A percentile compares a stretch with the other conserved stretches of the same genome.
These are phyloP conservation scores for Colletotrichum higginsianum DNA, from an alignment of 2,329 filamentous ascomycete genomes.

Conservation along the genomic window DNA sequence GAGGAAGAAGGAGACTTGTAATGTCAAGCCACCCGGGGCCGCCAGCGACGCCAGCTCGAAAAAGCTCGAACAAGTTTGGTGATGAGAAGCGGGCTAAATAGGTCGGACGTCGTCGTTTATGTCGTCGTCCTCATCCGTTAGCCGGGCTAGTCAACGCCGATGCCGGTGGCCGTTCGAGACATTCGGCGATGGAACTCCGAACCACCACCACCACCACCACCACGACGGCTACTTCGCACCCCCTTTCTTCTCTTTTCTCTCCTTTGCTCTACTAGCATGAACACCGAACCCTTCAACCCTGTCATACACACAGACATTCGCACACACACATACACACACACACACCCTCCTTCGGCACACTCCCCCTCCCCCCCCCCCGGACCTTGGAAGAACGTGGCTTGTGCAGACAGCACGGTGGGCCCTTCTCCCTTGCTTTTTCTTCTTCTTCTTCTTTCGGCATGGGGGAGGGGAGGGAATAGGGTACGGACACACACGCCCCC, in stretches of 20 bases:
- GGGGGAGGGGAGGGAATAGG: neutral
- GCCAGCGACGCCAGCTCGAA: slow-evolving; percentile 10
- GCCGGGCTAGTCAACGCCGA: slow-evolving; percentile 31
- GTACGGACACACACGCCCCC: neutral
- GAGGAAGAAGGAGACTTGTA: slow-evolving; percentile 35
- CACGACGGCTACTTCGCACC: too few relatives aligned
- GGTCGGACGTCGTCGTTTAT: slow-evolving; percentile 2
- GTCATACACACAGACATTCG: too few relatives aligned
- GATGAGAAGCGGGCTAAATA: slow-evolving; percentile 21
- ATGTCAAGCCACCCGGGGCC: slow-evolving; percentile 30
- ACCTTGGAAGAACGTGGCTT: slow-evolving; percentile 11
- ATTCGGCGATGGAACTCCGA: slow-evolving; percentile 41
- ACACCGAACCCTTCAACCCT: slow-evolving; percentile 28
- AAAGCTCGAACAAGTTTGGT: neutral
- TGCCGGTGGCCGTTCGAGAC: slow-evolving; percentile 35
- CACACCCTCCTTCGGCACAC: slow-evolving; percentile 6
- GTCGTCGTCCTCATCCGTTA: neutral
- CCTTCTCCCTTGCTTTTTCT: slow-evolving; percentile 36
- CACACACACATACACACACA: neutral
- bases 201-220: slow-evolving; percentile 6
- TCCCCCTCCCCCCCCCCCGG: neutral
- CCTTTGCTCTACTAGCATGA: slow-evolving; percentile 19
- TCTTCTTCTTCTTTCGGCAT: slow-evolving; percentile 4
- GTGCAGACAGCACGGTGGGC: slow-evolving; percentile 9
- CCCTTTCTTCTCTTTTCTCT: too few relatives aligned